phyloP scores from a whole-genome alignment of 1,284 basidiomycete genomes.

The Apiotrichum porosum region DNA sequence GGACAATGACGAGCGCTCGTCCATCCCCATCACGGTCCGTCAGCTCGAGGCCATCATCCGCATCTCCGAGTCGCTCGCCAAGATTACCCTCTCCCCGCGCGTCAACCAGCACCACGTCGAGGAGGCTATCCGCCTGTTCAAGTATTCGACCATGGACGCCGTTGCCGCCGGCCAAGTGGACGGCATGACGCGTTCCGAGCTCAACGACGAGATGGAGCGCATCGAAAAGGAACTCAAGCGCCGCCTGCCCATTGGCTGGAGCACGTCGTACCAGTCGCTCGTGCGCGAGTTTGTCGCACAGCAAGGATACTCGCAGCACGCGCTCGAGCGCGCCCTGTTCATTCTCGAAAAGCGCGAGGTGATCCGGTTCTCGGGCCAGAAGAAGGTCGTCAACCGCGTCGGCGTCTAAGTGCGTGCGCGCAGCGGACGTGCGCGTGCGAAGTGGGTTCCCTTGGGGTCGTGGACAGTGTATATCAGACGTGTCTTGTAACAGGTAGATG shows the following conservation, averaged over 20 bases:
- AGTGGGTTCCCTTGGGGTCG: no score
- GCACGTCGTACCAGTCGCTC: slow-evolving; percentile 88
- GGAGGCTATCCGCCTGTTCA: slow-evolving; percentile 96
- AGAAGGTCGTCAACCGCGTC: slow-evolving; percentile 44
- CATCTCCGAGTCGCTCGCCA: slow-evolving; percentile 94
- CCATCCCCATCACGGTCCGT: slow-evolving; percentile 96
- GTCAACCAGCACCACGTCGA: slow-evolving; percentile 94
- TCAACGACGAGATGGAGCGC: slow-evolving; percentile 88
- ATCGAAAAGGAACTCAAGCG: slow-evolving; percentile 89
- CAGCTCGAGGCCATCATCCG: slow-evolving; percentile 99
- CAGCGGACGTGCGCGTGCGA: background rate
- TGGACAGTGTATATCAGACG: no score
- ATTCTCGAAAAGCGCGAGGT: slow-evolving; percentile 94
- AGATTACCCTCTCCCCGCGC: slow-evolving; percentile 79
- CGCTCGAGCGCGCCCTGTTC: slow-evolving; percentile 85
- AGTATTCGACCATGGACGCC: slow-evolving; percentile 98
- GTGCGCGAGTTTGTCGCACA: slow-evolving; percentile 92
- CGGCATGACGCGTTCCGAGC: slow-evolving; percentile 83
- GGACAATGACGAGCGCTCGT: slow-evolving; percentile 95
- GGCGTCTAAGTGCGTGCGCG: slow-evolving; percentile 29
- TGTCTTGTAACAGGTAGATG: slow-evolving; percentile 7
- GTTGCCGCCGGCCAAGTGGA: slow-evolving; percentile 84
- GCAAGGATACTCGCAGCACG: slow-evolving; percentile 85
- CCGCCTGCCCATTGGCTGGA: slow-evolving; percentile 92
- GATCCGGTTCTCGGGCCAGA: slow-evolving; percentile 77